Conservation (phyloP, 2,329 filamentous ascomycete genomes). For the Aspergillus novofumigatus region DNA sequence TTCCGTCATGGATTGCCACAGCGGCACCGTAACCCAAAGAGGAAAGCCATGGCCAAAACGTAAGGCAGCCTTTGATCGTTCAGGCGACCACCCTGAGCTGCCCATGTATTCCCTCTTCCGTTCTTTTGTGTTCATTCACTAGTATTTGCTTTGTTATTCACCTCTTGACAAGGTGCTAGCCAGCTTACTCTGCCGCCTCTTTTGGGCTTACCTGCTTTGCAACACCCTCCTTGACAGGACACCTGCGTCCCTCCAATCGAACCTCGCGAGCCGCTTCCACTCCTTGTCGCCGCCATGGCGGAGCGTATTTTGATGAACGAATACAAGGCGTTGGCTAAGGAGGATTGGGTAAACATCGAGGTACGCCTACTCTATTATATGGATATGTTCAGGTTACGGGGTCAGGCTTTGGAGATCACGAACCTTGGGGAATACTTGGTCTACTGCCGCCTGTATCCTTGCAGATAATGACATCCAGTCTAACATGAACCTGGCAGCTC, state of each 20-base stretch:
- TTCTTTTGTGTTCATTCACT: neutral
- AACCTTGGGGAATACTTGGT: neutral
- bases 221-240: neutral
- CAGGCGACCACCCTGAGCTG: neutral
- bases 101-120: neutral
- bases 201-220: neutral
- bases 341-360: constrained; percentile 91
- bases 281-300: constrained; percentile 44
- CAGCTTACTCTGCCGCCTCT: neutral
- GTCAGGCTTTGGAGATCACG: neutral
- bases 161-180: neutral
- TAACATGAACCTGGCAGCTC: constrained; percentile 47
- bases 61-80: neutral
- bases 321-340: constrained; percentile 73
- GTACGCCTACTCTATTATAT: constrained; percentile 44
- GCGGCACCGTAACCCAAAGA: neutral
- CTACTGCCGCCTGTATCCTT: neutral
- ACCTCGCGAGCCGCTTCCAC: constrained; percentile 1
- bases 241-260: neutral
- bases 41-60: neutral
- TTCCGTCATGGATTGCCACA: constrained; percentile 18
- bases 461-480: neutral
- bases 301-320: constrained; percentile 88
- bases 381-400: neutral
- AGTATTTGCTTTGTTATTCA: neutral